Percentiles rank a stretch among this genome's conserved stretches.
Evolutionary conservation across 139 green algal genomes (phyloP).

Genomic region (Chlorella vulgaris): DNA sequence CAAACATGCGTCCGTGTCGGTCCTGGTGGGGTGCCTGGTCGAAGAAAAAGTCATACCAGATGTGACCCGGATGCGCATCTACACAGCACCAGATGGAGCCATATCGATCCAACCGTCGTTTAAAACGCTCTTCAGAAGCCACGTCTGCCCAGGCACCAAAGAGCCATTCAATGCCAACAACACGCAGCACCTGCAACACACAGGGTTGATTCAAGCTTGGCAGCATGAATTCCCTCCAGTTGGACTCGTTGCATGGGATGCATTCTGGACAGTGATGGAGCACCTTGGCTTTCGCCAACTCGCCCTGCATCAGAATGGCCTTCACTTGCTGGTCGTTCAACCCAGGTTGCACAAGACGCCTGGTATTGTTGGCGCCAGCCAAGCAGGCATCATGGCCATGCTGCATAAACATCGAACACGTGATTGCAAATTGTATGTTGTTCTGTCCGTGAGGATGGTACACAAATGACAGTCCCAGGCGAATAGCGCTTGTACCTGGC

Average conservation of each 20-base stretch:
- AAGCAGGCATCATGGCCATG: neutral
- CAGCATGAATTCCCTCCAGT: neutral
- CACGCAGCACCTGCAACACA: conserved; percentile 55
- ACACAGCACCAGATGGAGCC: conserved; percentile 93
- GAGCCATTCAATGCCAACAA: conserved; percentile 53
- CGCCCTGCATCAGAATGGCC: neutral
- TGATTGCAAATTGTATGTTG: neutral
- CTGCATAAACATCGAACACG: neutral
- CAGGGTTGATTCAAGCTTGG: neutral
- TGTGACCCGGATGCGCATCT: conserved; percentile 81
- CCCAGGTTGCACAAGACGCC: neutral
- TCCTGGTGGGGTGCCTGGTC: conserved; percentile 72
- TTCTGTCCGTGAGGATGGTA: neutral
- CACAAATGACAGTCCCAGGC: neutral
- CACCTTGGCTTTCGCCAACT: conserved; percentile 4
- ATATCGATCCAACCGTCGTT: conserved; percentile 62
- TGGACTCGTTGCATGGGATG: neutral
- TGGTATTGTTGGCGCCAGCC: neutral
- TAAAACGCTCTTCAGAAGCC: conserved; percentile 57
- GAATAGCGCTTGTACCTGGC: neutral
- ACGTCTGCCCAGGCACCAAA: conserved; percentile 58
- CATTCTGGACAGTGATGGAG: neutral
- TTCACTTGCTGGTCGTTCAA: conserved; percentile 13
- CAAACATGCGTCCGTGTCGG: conserved; percentile 62
- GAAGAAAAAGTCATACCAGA: conserved; percentile 90